Percentiles rank a stretch among this genome's conserved stretches.
phyloP scores from a whole-genome alignment of 805 yeast species.

The Ogataea zsoltii region DNA sequence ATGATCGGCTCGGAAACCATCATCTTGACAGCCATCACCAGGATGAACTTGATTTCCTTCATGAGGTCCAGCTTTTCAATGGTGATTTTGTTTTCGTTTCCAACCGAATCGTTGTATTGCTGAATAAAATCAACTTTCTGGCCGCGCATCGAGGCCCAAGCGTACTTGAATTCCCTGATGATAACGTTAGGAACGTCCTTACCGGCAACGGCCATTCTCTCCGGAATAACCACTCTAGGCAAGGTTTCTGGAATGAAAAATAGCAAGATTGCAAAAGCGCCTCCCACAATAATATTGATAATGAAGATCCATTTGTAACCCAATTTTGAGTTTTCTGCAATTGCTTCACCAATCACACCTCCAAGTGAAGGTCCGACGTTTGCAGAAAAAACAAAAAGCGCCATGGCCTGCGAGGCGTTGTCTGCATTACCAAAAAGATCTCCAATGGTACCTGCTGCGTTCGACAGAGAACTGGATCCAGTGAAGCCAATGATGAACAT shows the following conservation, averaged over 20 bases:
- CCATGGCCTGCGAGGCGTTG: conserved; percentile 39
- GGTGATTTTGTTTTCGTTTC: conserved; percentile 21
- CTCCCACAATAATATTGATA: conserved; percentile 35
- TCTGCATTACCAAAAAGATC: conserved; percentile 37
- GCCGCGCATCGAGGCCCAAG: conserved; percentile 16
- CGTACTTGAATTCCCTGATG: conserved; percentile 28
- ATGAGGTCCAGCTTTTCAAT: conserved; percentile 26
- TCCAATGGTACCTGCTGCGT: conserved; percentile 39
- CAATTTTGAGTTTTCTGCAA: conserved; percentile 29
- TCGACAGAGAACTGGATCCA: conserved; percentile 36
- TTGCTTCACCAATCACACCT: conserved; percentile 39
- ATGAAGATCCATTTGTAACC: conserved; percentile 37
- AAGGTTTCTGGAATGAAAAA: conserved; percentile 36
- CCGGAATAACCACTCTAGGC: conserved; percentile 38
- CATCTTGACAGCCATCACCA: conserved; percentile 35
- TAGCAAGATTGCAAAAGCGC: conserved; percentile 23
- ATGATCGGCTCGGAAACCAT: conserved; percentile 38
- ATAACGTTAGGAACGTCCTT: conserved; percentile 23
- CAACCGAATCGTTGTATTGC: conserved; percentile 16
- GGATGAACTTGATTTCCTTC: conserved; percentile 32
- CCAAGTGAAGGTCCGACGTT: conserved; percentile 39
- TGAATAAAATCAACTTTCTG: conserved; percentile 23
- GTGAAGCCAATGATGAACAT: conserved; percentile 34
- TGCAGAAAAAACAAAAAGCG: conserved; percentile 36
- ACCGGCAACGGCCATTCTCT: conserved; percentile 30